phyloP scores from a whole-genome alignment of 306 rosid species.

The Cucurbita pepo region DNA sequence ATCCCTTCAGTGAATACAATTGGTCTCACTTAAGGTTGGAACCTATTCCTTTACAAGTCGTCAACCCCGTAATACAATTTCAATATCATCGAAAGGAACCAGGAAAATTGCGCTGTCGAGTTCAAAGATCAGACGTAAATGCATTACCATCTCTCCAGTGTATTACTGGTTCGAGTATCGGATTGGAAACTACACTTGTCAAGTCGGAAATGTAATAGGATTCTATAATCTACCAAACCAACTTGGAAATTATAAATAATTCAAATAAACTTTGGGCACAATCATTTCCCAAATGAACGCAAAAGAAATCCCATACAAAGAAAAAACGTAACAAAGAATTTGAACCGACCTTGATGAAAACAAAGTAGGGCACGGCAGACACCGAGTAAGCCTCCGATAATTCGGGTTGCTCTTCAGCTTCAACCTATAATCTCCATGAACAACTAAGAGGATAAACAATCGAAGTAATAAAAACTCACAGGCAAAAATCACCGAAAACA shows the following conservation, averaged over 20 bases:
- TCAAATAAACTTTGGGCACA: too few species aligned
- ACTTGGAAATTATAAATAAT: neutral
- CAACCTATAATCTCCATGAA: constrained; percentile 34
- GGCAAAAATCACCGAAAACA: neutral
- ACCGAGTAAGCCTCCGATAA: constrained; percentile 78
- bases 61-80: neutral
- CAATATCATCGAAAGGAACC: neutral
- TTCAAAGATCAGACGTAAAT: neutral
- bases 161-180: neutral
- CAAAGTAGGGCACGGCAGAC: constrained; percentile 82
- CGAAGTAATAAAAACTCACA: neutral
- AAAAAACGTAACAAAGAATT: neutral
- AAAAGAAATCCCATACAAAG: neutral
- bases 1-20: neutral
- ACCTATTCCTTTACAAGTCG: neutral
- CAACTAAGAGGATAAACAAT: neutral
- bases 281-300: too few species aligned
- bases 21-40: neutral
- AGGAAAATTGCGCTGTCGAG: neutral
- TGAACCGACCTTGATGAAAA: constrained; percentile 53
- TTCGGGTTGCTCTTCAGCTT: constrained; percentile 89
- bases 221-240: neutral
- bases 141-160: neutral
- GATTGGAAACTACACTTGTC: neutral
- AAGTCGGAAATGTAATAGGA: neutral